A percentile compares a stretch with the other conserved stretches of the same genome.
Evolutionary conservation across 129 eudicot genomes (phyloP).

Genomic region (Kitagawia praeruptora): DNA sequence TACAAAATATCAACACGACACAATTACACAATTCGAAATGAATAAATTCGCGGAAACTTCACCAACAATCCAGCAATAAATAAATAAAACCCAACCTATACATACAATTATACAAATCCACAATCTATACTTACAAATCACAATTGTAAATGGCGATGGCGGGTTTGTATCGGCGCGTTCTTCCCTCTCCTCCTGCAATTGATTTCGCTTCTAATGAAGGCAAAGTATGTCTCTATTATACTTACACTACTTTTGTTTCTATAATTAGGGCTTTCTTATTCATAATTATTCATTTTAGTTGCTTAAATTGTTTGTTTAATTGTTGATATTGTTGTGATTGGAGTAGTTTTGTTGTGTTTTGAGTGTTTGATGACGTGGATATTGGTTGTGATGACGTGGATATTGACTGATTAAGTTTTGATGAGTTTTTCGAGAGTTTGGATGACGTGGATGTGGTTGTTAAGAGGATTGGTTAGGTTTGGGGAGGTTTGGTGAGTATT

Average conservation of each 20-base stretch:
- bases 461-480: neutral
- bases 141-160: conserved; percentile 80
- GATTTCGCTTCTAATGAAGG: conserved; percentile 90
- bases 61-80: neutral
- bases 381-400: neutral
- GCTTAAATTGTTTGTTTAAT: neutral
- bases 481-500: neutral
- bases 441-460: neutral
- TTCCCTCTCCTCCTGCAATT: conserved; percentile 96
- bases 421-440: neutral
- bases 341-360: too few species aligned
- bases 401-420: neutral
- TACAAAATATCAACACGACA: too few species aligned
- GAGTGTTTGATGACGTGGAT: neutral
- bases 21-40: too few species aligned
- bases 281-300: neutral
- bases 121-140: neutral
- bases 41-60: neutral
- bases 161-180: conserved; percentile 73
- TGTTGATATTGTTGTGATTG: neutral
- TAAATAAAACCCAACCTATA: too few species aligned
- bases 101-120: neutral
- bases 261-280: neutral
- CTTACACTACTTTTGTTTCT: neutral
- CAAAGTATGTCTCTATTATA: conserved; percentile 35